Evolutionary conservation across 371 early-diverging fungal species (phyloP), one percentile per base, ranked within the genome.

Genomic region (Apophysomyces ossiformis): DNA sequence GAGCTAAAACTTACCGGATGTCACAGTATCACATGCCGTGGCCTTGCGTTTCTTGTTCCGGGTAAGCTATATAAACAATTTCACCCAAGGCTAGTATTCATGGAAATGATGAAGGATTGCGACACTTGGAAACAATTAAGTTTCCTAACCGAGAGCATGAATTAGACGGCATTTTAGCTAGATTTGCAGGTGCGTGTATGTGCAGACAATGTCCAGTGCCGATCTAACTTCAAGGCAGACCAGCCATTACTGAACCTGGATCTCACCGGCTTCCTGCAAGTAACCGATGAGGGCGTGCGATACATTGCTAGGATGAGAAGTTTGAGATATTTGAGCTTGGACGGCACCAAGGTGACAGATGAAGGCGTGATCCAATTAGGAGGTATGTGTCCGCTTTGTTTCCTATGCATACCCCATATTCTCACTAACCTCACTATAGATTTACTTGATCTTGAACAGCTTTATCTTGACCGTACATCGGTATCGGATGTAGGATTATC

Each of bases 331-430:
- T 57, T 81, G 41, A 75, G 67, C 46, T 60, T 81, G 11, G 66
- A 68, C 37, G 78, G 78, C 7, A 75, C 79, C 18, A 74, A 78
- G 54, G 65, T 81, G n/a, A 78, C 78, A 15, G 79, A 81, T 68
- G 61, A 63, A 21, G 78, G 81, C 12, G 43, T 77, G 12, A 39
- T 37, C 9, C 45, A 58, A 15, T 50, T 81, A 18, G 66, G 69
- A 67, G 74, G 79, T 74, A 71, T n/a, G 16, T 15, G 13, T 26
- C n/a, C 44, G n/a, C 12, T 63, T 39, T 47, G 21, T 37, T 54
- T 15, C 9, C 9, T 18, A 8, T 11, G 21, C 16, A 21, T 9
- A 8, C 5, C 21, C 21, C 7, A 13, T 13, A 45, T 9, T 13
- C 5, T 9, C 15, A 38, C 47, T 21, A 16, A 12, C 38, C 13